phyloP scores from a whole-genome alignment of 129 eudicot species.

The Apium graveolens region DNA sequence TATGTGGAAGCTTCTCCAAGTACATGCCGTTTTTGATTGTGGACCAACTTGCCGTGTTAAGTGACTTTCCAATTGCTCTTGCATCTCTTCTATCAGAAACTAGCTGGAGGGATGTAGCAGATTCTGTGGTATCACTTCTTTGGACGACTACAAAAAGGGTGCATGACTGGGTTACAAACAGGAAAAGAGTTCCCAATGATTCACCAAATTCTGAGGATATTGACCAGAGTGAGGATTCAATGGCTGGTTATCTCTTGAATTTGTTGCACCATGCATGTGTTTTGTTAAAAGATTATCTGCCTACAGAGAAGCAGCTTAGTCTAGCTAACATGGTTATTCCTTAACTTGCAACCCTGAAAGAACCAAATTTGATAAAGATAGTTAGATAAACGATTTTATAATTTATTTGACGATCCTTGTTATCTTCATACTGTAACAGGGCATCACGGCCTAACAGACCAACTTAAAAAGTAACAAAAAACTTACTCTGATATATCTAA shows the following conservation, averaged over 20 bases:
- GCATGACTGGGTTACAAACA: conserved; percentile 33
- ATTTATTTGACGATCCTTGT: no score
- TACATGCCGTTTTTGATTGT: conserved; percentile 60
- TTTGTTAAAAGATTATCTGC: conserved; percentile 40
- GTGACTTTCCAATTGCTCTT: conserved; percentile 78
- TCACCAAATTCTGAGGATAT: conserved; percentile 23
- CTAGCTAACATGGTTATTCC: conserved; percentile 63
- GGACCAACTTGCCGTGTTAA: conserved; percentile 40
- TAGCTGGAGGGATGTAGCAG: conserved; percentile 46
- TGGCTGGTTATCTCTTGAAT: conserved; percentile 33
- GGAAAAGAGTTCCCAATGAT: conserved; percentile 7
- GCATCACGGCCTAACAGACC: no score
- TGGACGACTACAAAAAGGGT: conserved; percentile 57
- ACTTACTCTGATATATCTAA: no score
- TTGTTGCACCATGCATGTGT: conserved; percentile 60
- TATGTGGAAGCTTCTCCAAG: conserved; percentile 64
- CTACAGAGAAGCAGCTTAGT: conserved; percentile 58
- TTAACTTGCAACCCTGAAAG: neutral
- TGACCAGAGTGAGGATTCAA: conserved; percentile 37
- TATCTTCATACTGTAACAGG: no score
- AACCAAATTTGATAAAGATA: neutral
- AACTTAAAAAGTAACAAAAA: no score
- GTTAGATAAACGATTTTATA: neutral
- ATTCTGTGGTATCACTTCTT: conserved; percentile 46
- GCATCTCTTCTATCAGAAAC: conserved; percentile 45